Base-by-base conservation (phyloP, 768 basidiomycete genomes). In the Boletus rubescentipes region DNA sequence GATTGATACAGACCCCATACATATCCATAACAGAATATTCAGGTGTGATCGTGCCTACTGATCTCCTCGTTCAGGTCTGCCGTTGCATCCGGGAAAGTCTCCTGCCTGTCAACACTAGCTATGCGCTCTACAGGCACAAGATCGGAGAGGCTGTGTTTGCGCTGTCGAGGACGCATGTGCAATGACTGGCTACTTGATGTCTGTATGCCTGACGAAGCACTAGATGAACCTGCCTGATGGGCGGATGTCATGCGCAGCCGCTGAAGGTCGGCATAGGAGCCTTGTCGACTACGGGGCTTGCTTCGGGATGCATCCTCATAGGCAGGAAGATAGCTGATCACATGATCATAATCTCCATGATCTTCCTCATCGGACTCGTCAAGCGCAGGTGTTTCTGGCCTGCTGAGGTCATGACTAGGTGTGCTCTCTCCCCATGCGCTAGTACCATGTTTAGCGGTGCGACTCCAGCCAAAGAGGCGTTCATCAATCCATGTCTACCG, bases 391-490 rank as follows among this genome's bases (percentile, higher is more conserved):
- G 87, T 89, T 36, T 74, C 79, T 18, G 84, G 75, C 43, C 85
- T 73, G 72, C 82, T 89, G 66, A 68, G 75, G 65, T 86, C 85
- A 45, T 81, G 83, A 62, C 71, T 80, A 36, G 70, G 73, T 21
- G 75, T 74, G 37, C 70, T 67, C 16, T 83, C 89, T 31, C 83
- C 83, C 93, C 92, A 94, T n/a, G 84, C 91, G 62, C 87, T 91
- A 3, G 91, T 91, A n/a, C 92, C 90, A 44, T 82, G 83, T 45
- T 73, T 75, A 2, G 89, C 81, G 60, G 87, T 91, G 49, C 83
- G 79, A 69, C 85, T 86, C 93, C 91, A 96, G 40, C 93, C 94
- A 66, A 96, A 97, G 23, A 97, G 79, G 9, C 91, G 85, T 71
- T 96, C 94, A 68, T 97, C 93, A 15, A 96, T 80, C 93, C 93